Conservation (phyloP, 169 alveolate genomes). For the Perkinsus olseni region DNA sequence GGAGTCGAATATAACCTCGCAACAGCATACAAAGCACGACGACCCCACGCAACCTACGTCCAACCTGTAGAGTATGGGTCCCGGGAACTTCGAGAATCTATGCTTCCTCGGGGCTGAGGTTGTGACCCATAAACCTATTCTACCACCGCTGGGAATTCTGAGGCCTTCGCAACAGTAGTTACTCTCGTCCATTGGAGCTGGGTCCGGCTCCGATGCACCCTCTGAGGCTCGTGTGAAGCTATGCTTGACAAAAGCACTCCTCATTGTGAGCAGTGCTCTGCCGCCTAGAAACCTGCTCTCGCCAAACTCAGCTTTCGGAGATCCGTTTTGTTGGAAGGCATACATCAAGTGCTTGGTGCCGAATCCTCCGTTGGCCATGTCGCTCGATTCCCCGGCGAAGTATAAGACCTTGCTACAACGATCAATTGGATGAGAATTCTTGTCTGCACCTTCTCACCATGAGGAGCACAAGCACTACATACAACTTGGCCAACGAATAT, state of each 20-base stretch:
- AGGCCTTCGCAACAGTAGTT: too few relatives aligned
- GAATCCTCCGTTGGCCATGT: not conserved
- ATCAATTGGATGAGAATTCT: not conserved
- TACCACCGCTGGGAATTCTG: not conserved
- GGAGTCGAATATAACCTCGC: not conserved
- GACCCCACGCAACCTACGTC: not conserved
- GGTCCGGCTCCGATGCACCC: not conserved
- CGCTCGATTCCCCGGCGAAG: not conserved
- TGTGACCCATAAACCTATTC: not conserved
- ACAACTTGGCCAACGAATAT: not conserved
- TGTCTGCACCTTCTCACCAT: not conserved
- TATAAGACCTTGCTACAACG: not conserved
- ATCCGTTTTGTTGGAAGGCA: not conserved
- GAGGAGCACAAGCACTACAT: not conserved
- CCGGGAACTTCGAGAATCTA: not conserved
- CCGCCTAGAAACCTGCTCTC: not conserved
- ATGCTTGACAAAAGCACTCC: not conserved
- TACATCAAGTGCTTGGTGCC: not conserved
- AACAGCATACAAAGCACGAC: not conserved
- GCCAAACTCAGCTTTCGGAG: not conserved
- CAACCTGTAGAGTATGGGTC: not conserved
- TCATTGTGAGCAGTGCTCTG: not conserved
- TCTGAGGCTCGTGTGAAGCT: not conserved
- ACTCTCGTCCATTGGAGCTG: not conserved
- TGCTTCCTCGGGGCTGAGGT: not conserved